Evolutionary conservation across 2,329 filamentous ascomycete genomes (phyloP).

Genomic region (Passalora sequoiae): DNA sequence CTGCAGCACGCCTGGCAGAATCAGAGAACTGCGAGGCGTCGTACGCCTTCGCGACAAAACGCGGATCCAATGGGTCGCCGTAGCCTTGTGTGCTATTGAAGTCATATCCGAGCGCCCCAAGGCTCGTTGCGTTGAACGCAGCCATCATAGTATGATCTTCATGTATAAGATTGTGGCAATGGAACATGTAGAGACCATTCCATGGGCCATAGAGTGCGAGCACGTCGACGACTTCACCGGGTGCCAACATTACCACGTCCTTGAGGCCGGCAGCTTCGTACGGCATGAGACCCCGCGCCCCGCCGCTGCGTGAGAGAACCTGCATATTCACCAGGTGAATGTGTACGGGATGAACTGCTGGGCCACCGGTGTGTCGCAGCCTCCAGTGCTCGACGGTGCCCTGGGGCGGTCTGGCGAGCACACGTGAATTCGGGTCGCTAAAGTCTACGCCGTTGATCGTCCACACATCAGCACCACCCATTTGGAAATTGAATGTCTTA

Average conservation of each 20-base stretch:
- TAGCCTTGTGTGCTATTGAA: constrained; percentile 21
- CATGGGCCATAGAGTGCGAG: constrained; percentile 50
- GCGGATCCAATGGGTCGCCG: constrained; percentile 24
- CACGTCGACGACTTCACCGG: constrained; percentile 48
- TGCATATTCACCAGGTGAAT: constrained; percentile 57
- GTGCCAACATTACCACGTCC: constrained; percentile 54
- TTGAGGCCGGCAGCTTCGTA: constrained; percentile 55
- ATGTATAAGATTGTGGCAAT: constrained; percentile 43
- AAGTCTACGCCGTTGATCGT: constrained; percentile 50
- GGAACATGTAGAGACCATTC: constrained; percentile 46
- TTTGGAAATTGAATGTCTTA: constrained; percentile 45
- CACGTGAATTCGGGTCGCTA: constrained; percentile 44
- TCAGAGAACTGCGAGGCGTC: constrained; percentile 13
- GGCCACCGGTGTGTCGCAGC: constrained; percentile 47
- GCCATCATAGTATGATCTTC: constrained; percentile 44
- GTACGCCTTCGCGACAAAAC: constrained; percentile 19
- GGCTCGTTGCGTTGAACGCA: constrained; percentile 40
- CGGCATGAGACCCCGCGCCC: constrained; percentile 41
- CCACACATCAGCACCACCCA: constrained; percentile 40
- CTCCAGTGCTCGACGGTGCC: constrained; percentile 49
- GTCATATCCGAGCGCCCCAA: constrained; percentile 32
- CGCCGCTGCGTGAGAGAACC: constrained; percentile 47
- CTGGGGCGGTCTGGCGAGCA: constrained; percentile 46
- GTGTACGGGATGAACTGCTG: constrained; percentile 52
- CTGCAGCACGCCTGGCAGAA: constrained; percentile 19